Percentiles rank a stretch among this genome's conserved stretches.
These are phyloP conservation scores for Hygrocybe coccinea DNA, from an alignment of 768 basidiomycete genomes.

Conservation along the genomic window DNA sequence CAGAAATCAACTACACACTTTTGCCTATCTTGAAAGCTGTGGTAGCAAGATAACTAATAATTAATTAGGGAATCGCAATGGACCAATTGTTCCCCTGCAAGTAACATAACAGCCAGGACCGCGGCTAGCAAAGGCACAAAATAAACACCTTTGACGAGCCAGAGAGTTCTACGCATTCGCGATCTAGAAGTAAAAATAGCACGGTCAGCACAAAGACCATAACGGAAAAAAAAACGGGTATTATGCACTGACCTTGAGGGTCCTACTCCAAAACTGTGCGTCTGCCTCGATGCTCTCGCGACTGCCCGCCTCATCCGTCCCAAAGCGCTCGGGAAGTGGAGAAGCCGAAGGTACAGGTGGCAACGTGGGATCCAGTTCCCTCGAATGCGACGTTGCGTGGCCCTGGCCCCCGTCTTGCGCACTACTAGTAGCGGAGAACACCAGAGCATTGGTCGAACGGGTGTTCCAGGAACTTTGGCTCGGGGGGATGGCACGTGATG, in stretches of 20 bases:
- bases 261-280: constrained; percentile 4
- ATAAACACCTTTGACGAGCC: too few relatives aligned
- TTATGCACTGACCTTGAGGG: constrained; percentile 2
- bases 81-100: neutral
- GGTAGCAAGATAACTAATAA: too few relatives aligned
- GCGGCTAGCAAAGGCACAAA: too few relatives aligned
- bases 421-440: too few relatives aligned
- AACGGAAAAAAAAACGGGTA: neutral
- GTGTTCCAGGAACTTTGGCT: neutral
- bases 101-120: neutral
- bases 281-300: constrained; percentile 4
- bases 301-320: constrained; percentile 6
- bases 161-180: neutral
- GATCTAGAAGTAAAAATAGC: neutral
- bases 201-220: neutral
- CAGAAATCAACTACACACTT: too few relatives aligned
- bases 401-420: too few relatives aligned
- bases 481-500: neutral
- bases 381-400: constrained; percentile 6
- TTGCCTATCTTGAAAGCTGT: too few relatives aligned
- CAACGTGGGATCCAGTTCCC: constrained; percentile 1
- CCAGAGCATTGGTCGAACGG: too few relatives aligned
- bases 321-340: constrained; percentile 10
- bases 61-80: too few relatives aligned
- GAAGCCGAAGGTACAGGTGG: constrained; percentile 4